Evolutionary conservation across 768 basidiomycete species (phyloP).

Genomic region (Dacryopinax primogenitus): DNA sequence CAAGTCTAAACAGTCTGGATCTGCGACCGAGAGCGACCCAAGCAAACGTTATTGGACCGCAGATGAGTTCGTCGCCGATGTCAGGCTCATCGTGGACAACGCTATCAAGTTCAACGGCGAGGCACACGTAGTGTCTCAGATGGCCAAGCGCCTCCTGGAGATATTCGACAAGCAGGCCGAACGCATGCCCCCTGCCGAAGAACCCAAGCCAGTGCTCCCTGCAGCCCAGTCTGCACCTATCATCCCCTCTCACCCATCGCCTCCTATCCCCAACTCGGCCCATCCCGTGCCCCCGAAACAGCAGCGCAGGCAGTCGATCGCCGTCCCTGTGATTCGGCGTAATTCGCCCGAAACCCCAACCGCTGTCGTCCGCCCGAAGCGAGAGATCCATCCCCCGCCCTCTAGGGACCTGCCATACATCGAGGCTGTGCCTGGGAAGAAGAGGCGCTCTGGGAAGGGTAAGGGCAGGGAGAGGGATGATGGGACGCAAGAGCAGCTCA

Average conservation of each 20-base stretch:
- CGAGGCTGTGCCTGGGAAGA: conserved; percentile 32
- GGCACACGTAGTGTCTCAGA: conserved; percentile 63
- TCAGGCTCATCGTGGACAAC: conserved; percentile 80
- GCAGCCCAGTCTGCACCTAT: conserved; percentile 13
- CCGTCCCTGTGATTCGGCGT: conserved; percentile 71
- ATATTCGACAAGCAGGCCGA: conserved; percentile 81
- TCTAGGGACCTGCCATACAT: conserved; percentile 81
- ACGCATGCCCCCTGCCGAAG: conserved; percentile 62
- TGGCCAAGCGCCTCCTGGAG: conserved; percentile 70
- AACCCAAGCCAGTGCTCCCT: conserved; percentile 24
- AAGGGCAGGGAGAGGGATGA: conserved; percentile 49
- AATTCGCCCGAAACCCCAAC: conserved; percentile 43
- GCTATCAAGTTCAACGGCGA: conserved; percentile 86
- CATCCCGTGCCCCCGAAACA: conserved; percentile 33
- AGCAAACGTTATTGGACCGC: conserved; percentile 49
- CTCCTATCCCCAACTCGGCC: conserved; percentile 25
- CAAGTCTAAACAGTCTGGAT: not conserved
- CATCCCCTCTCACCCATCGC: not conserved
- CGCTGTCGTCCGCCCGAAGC: conserved; percentile 69
- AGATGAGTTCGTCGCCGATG: conserved; percentile 73
- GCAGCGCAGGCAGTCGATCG: conserved; percentile 56
- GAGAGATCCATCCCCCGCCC: conserved; percentile 93
- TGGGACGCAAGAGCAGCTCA: conserved; percentile 67
- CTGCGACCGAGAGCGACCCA: not conserved
- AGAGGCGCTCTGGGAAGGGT: conserved; percentile 48